These are phyloP conservation scores for Hypoxylon sp. DNA, from an alignment of 2,329 filamentous ascomycete genomes.

Conservation along the genomic window DNA sequence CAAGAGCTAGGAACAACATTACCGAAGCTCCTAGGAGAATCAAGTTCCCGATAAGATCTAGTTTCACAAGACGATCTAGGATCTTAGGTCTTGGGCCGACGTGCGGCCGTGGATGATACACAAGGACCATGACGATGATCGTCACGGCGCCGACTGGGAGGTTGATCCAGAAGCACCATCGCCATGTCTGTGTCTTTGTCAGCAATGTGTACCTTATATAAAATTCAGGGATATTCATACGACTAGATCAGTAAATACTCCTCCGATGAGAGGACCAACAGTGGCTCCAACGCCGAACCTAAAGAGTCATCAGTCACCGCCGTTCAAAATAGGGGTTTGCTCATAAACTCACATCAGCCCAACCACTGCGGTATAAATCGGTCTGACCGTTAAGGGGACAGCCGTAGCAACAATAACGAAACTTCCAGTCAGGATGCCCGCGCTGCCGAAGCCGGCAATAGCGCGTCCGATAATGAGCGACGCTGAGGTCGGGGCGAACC, in stretches of 20 bases:
- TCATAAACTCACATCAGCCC: conserved; percentile 52
- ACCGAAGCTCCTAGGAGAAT: conserved; percentile 62
- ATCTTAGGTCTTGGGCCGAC: conserved; percentile 38
- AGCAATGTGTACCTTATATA: conserved; percentile 4
- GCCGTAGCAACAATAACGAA: conserved; percentile 55
- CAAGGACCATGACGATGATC: conserved; percentile 51
- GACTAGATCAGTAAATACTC: conserved; percentile 56
- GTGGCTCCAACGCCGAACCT: conserved; percentile 57
- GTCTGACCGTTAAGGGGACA: conserved; percentile 52
- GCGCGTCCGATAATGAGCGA: conserved; percentile 57
- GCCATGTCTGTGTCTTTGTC: conserved; percentile 54
- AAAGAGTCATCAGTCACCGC: background rate
- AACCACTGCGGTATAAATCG: conserved; percentile 55
- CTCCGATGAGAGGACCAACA: conserved; percentile 56
- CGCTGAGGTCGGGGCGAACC: conserved; percentile 53
- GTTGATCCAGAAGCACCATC: conserved; percentile 62
- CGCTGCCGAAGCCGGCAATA: conserved; percentile 57
- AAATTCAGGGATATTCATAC: conserved; percentile 44
- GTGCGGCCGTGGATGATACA: conserved; percentile 49
- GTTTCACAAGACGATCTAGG: conserved; percentile 50
- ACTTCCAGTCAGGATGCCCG: conserved; percentile 55
- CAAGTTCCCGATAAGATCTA: conserved; percentile 59
- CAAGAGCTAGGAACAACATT: conserved; percentile 64
- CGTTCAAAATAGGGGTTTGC: background rate
- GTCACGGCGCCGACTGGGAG: conserved; percentile 58